These are phyloP conservation scores for Sarcodon aspratus DNA, from an alignment of 768 basidiomycete genomes.

Conservation along the genomic window DNA sequence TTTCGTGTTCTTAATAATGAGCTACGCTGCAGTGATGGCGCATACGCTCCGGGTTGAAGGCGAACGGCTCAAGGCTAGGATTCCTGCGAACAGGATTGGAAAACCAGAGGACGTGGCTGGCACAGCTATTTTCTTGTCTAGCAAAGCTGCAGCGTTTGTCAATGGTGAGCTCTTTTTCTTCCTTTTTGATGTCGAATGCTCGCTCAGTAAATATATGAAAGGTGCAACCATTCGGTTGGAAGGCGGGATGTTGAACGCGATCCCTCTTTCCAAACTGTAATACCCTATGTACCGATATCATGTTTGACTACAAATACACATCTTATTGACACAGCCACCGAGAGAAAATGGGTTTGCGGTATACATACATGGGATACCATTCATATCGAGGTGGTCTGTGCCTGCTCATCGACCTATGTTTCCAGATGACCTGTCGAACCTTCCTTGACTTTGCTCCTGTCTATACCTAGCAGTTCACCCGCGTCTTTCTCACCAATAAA, in stretches of 20 bases:
- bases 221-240: slow-evolving; percentile 46
- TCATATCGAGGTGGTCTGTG: no score
- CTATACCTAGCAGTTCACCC: slow-evolving; percentile 41
- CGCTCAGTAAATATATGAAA: not conserved
- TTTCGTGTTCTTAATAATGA: not conserved
- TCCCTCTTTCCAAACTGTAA: slow-evolving; percentile 20
- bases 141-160: slow-evolving; percentile 48
- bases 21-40: slow-evolving; percentile 33
- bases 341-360: no score
- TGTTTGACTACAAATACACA: no score
- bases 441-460: no score
- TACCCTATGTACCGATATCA: not conserved
- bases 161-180: slow-evolving; percentile 29
- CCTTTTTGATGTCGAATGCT: not conserved
- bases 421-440: no score
- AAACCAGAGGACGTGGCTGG: slow-evolving; percentile 55
- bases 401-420: no score
- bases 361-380: no score
- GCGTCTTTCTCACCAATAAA: slow-evolving; percentile 74
- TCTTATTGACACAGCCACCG: no score
- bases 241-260: slow-evolving; percentile 31
- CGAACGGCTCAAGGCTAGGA: slow-evolving; percentile 26
- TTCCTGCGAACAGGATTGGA: slow-evolving; percentile 46
- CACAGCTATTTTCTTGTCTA: slow-evolving; percentile 48
- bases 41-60: slow-evolving; percentile 35